These are phyloP conservation scores for Closterium sp. DNA, from an alignment of 139 green algal species.

Conservation along the genomic window DNA sequence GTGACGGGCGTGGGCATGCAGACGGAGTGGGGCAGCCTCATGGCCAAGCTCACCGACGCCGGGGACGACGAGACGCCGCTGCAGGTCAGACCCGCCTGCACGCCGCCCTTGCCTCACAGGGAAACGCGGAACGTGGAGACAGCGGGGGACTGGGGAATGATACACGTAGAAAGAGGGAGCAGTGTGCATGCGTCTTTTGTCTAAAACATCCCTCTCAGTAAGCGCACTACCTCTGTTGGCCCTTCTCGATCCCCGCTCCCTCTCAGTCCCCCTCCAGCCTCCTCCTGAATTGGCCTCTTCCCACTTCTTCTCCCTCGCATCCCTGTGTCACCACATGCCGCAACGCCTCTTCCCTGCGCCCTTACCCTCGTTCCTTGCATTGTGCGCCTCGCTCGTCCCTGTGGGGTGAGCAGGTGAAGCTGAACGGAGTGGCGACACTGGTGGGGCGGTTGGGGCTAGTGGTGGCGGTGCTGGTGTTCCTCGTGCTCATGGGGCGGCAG, in stretches of 20 bases:
- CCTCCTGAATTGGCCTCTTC: too few relatives aligned
- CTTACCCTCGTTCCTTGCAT: too few relatives aligned
- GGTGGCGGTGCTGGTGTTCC: constrained; percentile 86
- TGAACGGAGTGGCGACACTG: constrained; percentile 62
- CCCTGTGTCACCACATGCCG: too few relatives aligned
- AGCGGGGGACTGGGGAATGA: not conserved
- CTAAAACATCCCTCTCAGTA: not conserved
- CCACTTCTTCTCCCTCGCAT: too few relatives aligned
- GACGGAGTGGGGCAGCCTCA: constrained; percentile 85
- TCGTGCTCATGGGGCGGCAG: constrained; percentile 68
- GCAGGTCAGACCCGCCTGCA: constrained; percentile 15
- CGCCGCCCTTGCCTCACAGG: too few relatives aligned
- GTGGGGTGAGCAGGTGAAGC: constrained; percentile 58
- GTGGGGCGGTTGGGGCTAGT: constrained; percentile 92
- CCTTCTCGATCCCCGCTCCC: too few relatives aligned
- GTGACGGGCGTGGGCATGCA: constrained; percentile 77
- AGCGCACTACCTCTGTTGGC: too few relatives aligned
- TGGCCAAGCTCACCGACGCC: constrained; percentile 71
- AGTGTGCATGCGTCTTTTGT: not conserved
- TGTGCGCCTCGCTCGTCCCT: too few relatives aligned
- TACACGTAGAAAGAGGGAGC: not conserved
- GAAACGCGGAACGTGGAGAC: too few relatives aligned
- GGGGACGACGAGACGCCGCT: constrained; percentile 44
- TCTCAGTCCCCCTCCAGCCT: too few relatives aligned
- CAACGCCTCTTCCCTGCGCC: too few relatives aligned